Conservation (phyloP, 2,329 filamentous ascomycete species). For the Plenodomus biglobosus region DNA sequence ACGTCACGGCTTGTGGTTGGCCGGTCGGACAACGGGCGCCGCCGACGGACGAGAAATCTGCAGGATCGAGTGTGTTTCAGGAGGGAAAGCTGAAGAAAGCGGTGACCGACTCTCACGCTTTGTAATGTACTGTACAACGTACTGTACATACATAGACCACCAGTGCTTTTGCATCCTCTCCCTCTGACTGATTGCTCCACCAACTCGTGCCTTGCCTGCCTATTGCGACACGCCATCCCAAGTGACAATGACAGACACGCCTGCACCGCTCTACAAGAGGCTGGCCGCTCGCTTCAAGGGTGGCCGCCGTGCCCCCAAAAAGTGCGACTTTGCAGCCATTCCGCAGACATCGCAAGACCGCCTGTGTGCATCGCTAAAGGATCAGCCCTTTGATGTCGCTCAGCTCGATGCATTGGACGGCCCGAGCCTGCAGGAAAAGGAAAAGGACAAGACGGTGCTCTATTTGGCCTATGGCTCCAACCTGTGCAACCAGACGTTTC, state of each 20-base stretch:
- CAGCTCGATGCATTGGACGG: constrained; percentile 17
- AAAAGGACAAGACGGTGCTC: constrained; percentile 40
- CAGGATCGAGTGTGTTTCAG: too few relatives aligned
- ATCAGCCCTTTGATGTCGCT: constrained; percentile 25
- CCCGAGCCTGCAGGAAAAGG: constrained; percentile 27
- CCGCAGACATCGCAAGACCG: constrained; percentile 30
- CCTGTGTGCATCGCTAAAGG: constrained; percentile 36
- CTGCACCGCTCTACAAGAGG: constrained; percentile 10
- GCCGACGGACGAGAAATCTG: too few relatives aligned
- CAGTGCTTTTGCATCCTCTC: too few relatives aligned
- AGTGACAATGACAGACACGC: constrained; percentile 1
- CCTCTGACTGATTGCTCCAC: too few relatives aligned
- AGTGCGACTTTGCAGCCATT: constrained; percentile 19
- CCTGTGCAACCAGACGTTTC: constrained; percentile 76
- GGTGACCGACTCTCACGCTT: too few relatives aligned
- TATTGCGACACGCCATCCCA: too few relatives aligned
- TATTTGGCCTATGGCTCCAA: constrained; percentile 84
- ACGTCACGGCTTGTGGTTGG: too few relatives aligned
- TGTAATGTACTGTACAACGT: too few relatives aligned
- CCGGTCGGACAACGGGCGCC: too few relatives aligned
- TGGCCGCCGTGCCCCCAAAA: not conserved
- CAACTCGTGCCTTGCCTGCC: too few relatives aligned
- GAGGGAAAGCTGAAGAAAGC: too few relatives aligned
- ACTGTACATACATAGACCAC: too few relatives aligned
- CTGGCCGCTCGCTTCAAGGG: constrained; percentile 12